Evolutionary conservation across 345 rosid genomes (phyloP).

Genomic region (Rhodomyrtus tomentosa): DNA sequence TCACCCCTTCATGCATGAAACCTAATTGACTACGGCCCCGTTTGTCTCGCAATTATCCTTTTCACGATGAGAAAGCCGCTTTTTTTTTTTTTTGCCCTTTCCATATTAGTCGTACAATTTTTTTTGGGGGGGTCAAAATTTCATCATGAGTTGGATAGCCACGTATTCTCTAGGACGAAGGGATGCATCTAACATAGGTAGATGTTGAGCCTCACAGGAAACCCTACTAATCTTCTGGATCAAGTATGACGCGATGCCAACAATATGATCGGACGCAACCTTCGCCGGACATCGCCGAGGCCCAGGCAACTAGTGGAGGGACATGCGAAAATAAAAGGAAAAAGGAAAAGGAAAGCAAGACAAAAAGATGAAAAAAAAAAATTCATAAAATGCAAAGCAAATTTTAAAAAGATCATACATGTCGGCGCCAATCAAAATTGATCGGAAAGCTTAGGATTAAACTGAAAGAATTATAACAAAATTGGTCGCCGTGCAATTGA

Average conservation of each 20-base stretch:
- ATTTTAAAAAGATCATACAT: too few relatives aligned
- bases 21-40: too few relatives aligned
- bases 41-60: neutral
- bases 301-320: too few relatives aligned
- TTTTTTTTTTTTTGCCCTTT: fast-evolving
- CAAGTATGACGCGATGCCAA: neutral
- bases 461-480: neutral
- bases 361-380: too few relatives aligned
- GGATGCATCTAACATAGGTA: neutral
- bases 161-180: neutral
- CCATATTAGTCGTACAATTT: too few relatives aligned
- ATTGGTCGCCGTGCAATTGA: neutral
- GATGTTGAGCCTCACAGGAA: neutral
- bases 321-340: too few relatives aligned
- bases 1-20: neutral
- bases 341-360: too few relatives aligned
- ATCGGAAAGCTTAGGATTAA: too few relatives aligned
- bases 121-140: too few relatives aligned
- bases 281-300: neutral
- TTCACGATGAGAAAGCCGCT: too few relatives aligned
- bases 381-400: too few relatives aligned
- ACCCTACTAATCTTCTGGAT: neutral
- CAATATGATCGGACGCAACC: neutral
- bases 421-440: too few relatives aligned
- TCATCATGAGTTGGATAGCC: neutral